Evolutionary conservation across 805 yeast genomes (phyloP).

Genomic region (Teunomyces lycoperdinae): DNA sequence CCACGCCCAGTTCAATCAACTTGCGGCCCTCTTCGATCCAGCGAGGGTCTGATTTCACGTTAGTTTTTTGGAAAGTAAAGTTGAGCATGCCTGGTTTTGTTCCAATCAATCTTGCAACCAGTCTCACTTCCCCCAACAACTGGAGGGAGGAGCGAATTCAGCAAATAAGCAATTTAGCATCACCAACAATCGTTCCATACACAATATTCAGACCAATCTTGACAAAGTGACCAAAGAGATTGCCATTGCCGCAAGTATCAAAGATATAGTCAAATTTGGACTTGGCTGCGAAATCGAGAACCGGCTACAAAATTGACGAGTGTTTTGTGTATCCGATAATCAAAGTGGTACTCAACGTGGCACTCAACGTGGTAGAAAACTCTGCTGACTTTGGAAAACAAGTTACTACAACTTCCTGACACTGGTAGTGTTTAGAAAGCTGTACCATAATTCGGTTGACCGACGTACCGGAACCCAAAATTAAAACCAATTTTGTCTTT

Average conservation of each 20-base stretch:
- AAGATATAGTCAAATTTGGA: constrained; percentile 55
- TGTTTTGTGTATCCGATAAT: constrained; percentile 57
- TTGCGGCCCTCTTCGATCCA: constrained; percentile 25
- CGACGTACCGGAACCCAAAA: constrained; percentile 73
- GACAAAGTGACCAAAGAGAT: constrained; percentile 42
- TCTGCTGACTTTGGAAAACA: constrained; percentile 52
- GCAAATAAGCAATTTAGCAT: constrained; percentile 37
- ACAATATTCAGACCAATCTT: constrained; percentile 34
- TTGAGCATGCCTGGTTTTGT: constrained; percentile 16
- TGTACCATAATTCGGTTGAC: constrained; percentile 61
- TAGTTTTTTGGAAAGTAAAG: constrained; percentile 27
- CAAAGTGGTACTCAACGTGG: constrained; percentile 60
- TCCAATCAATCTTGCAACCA: constrained; percentile 6
- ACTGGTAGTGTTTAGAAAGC: constrained; percentile 48
- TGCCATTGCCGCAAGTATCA: constrained; percentile 63
- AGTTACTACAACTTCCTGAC: constrained; percentile 52
- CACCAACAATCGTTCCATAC: constrained; percentile 58
- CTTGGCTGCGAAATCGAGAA: constrained; percentile 30
- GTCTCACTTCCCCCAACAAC: neutral
- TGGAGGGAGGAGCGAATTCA: neutral
- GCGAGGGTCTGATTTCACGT: constrained; percentile 8
- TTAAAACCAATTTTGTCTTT: constrained; percentile 47
- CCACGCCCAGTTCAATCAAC: constrained; percentile 43
- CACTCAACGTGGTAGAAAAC: constrained; percentile 50
- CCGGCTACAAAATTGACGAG: constrained; percentile 26